Evolutionary conservation across 2,329 filamentous ascomycete genomes (phyloP).

Genomic region (Hirsutella thompsonii): DNA sequence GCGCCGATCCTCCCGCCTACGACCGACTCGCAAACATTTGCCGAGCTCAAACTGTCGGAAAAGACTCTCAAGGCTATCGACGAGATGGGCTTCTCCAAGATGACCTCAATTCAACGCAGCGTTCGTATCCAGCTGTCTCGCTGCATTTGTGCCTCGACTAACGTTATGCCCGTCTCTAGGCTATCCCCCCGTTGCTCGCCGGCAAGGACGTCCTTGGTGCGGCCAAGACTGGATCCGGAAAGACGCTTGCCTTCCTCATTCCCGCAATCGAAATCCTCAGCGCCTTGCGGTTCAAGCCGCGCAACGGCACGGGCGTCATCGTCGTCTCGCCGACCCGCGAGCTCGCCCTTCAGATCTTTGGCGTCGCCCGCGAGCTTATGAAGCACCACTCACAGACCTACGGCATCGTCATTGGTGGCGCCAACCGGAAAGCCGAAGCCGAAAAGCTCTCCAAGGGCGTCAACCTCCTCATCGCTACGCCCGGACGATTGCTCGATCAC

Average conservation of each 20-base stretch:
- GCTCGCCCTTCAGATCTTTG: constrained; percentile 89
- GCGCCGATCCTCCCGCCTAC: constrained; percentile 40
- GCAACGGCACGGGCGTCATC: constrained; percentile 86
- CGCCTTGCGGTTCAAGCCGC: constrained; percentile 82
- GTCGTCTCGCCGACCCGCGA: constrained; percentile 90
- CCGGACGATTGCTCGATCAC: constrained; percentile 85
- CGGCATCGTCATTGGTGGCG: constrained; percentile 91
- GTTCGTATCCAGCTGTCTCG: too few species aligned
- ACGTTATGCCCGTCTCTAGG: constrained; percentile 23
- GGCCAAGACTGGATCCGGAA: constrained; percentile 91
- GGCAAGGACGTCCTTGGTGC: constrained; percentile 89
- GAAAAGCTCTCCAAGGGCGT: constrained; percentile 92
- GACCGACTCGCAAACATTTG: constrained; percentile 57
- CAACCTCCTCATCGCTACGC: constrained; percentile 88
- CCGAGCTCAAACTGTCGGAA: constrained; percentile 73
- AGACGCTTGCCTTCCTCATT: constrained; percentile 89
- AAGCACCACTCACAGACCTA: constrained; percentile 87
- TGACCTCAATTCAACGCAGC: constrained; percentile 88
- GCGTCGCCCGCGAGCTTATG: constrained; percentile 88
- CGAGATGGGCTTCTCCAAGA: constrained; percentile 86
- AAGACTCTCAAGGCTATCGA: constrained; percentile 79
- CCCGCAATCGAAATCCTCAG: constrained; percentile 89
- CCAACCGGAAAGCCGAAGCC: constrained; percentile 79
- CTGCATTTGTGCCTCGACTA: too few species aligned
- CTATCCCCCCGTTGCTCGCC: constrained; percentile 77